These are phyloP conservation scores for Clonostachys rosea DNA, from an alignment of 2,329 filamentous ascomycete species.

Conservation along the genomic window DNA sequence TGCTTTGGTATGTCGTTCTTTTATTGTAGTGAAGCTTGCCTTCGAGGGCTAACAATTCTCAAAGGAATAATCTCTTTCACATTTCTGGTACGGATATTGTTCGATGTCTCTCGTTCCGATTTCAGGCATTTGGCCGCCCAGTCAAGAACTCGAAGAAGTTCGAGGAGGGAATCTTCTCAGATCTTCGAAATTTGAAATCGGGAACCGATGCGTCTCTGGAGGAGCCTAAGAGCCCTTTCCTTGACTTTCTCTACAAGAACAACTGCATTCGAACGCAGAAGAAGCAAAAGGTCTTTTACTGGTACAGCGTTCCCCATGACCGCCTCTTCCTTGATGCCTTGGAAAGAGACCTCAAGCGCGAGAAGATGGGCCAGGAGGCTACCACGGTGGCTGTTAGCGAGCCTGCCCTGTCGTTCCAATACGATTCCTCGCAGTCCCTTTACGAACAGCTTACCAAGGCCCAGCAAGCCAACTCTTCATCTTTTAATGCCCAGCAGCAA, in stretches of 20 bases:
- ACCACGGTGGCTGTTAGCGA: conserved; percentile 96
- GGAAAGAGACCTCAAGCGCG: conserved; percentile 94
- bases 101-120: conserved; percentile 93
- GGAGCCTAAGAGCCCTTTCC: conserved; percentile 96
- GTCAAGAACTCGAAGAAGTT: conserved; percentile 99
- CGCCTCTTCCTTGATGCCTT: conserved; percentile 94
- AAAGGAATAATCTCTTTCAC: conserved; percentile 89
- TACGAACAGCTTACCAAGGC: conserved; percentile 99
- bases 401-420: conserved; percentile 96
- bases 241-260: conserved; percentile 99
- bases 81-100: conserved; percentile 99
- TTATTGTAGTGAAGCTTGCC: neutral
- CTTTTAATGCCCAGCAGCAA: conserved; percentile 78
- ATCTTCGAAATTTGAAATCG: conserved; percentile 95
- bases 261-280: conserved; percentile 99
- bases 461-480: conserved; percentile 97
- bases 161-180: conserved; percentile 98
- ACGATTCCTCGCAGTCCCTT: conserved; percentile 97
- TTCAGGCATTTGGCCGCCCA: conserved; percentile 95
- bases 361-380: conserved; percentile 99
- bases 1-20: conserved; percentile 62
- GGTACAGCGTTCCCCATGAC: conserved; percentile 99
- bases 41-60: conserved; percentile 2
- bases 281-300: conserved; percentile 99
- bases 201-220: conserved; percentile 97